These are phyloP conservation scores for Pyrenophora graminea DNA, from an alignment of 2,329 filamentous ascomycete species.

Conservation along the genomic window DNA sequence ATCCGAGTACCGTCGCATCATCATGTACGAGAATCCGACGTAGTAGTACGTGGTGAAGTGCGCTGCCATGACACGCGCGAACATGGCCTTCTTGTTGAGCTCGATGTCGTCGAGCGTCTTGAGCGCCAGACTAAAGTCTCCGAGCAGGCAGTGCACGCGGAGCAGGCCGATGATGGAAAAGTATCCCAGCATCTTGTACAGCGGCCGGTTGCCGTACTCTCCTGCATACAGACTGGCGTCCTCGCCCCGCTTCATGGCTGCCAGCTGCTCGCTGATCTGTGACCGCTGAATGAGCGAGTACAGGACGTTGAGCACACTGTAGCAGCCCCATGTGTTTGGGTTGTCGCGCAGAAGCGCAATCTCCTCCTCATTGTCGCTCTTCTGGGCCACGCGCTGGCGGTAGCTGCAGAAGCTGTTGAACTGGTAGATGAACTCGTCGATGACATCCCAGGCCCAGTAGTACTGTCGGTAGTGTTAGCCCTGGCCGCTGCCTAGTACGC, in stretches of 20 bases:
- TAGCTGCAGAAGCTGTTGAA: conserved; percentile 99
- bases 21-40: conserved; percentile 99
- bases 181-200: conserved; percentile 98
- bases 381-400: conserved; percentile 85
- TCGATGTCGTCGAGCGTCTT: conserved; percentile 99
- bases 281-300: conserved; percentile 99
- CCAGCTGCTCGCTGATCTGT: conserved; percentile 96
- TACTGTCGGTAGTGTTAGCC: conserved; percentile 62
- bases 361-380: conserved; percentile 86
- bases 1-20: conserved; percentile 99
- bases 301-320: conserved; percentile 97
- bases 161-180: conserved; percentile 98
- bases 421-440: conserved; percentile 99
- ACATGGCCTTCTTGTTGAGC: conserved; percentile 99
- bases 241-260: conserved; percentile 91
- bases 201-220: conserved; percentile 89
- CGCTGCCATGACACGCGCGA: conserved; percentile 97
- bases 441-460: conserved; percentile 99
- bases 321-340: conserved; percentile 99
- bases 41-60: conserved; percentile 99
- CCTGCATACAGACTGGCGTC: conserved; percentile 86
- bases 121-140: conserved; percentile 95
- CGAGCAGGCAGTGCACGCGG: conserved; percentile 92
- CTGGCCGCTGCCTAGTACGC: not conserved
- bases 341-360: conserved; percentile 89